Evolutionary conservation across 2,329 filamentous ascomycete species (phyloP).

Genomic region (Calonectria pteridis): DNA sequence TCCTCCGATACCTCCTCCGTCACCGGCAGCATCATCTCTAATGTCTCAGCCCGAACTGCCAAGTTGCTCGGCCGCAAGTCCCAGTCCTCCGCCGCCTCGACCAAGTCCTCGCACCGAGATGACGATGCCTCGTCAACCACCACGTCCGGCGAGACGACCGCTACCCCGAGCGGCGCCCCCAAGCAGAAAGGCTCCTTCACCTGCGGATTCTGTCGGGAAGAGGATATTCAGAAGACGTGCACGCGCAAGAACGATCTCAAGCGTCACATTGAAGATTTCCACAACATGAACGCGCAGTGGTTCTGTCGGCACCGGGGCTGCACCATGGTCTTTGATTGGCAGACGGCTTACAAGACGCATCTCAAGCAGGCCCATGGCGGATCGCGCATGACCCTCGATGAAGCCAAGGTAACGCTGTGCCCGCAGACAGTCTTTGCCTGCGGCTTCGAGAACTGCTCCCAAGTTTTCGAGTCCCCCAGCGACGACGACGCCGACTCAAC

Average conservation of each 20-base stretch:
- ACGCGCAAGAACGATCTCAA: slow-evolving; percentile 63
- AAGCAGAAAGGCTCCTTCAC: slow-evolving; percentile 56
- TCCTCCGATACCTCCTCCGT: slow-evolving; percentile 57
- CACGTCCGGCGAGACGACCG: slow-evolving; percentile 39
- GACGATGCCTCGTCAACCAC: slow-evolving; percentile 41
- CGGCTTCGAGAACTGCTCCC: slow-evolving; percentile 58
- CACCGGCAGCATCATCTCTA: slow-evolving; percentile 55
- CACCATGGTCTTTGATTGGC: slow-evolving; percentile 60
- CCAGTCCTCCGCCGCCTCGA: slow-evolving; percentile 39
- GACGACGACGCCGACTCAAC: slow-evolving; percentile 54
- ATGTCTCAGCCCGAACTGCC: slow-evolving; percentile 53
- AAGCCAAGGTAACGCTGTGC: slow-evolving; percentile 58
- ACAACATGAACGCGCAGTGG: slow-evolving; percentile 61
- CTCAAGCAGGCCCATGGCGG: slow-evolving; percentile 59
- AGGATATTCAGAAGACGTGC: slow-evolving; percentile 56
- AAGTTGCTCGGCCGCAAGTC: slow-evolving; percentile 50
- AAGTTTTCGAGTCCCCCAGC: slow-evolving; percentile 58
- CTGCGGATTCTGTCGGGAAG: slow-evolving; percentile 58
- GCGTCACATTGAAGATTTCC: slow-evolving; percentile 62
- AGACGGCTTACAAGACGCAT: slow-evolving; percentile 61
- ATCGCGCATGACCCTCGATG: slow-evolving; percentile 55
- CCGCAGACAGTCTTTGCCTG: slow-evolving; percentile 63
- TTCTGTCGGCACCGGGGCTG: slow-evolving; percentile 59
- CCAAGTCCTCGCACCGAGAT: slow-evolving; percentile 35
- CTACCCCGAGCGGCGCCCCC: slow-evolving; percentile 39